These are phyloP conservation scores for Clarireedia homoeocarpa DNA, from an alignment of 2,329 filamentous ascomycete genomes.

Conservation along the genomic window DNA sequence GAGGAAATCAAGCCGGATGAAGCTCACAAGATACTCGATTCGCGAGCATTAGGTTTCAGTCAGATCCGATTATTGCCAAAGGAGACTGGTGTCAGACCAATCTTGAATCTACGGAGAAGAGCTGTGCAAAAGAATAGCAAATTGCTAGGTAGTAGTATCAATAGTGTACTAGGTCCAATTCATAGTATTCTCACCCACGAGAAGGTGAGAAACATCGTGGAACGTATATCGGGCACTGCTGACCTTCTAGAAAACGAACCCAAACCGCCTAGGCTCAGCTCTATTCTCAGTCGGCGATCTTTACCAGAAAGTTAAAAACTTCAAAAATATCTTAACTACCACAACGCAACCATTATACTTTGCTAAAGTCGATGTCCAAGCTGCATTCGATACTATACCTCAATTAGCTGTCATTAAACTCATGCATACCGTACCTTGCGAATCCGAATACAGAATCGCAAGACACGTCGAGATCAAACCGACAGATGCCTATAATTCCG, in stretches of 20 bases:
- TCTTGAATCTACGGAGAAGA: slow-evolving; percentile 75
- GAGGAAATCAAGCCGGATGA: slow-evolving; percentile 59
- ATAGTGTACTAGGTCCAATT: slow-evolving; percentile 62
- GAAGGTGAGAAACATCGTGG: slow-evolving; percentile 42
- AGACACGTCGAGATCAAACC: slow-evolving; percentile 68
- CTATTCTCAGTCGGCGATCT: slow-evolving; percentile 79
- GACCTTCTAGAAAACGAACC: slow-evolving; percentile 36
- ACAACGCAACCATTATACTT: slow-evolving; percentile 58
- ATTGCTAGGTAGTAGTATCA: slow-evolving; percentile 58
- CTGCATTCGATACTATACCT: slow-evolving; percentile 93
- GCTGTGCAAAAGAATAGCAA: slow-evolving; percentile 45
- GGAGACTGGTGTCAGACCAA: slow-evolving; percentile 64
- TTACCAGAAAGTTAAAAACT: slow-evolving; percentile 62
- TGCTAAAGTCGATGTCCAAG: slow-evolving; percentile 84
- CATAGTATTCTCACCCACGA: slow-evolving; percentile 74
- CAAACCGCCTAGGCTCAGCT: slow-evolving; percentile 63
- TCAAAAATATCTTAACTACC: slow-evolving; percentile 46
- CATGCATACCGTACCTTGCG: slow-evolving; percentile 47
- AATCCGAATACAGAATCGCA: slow-evolving; percentile 59
- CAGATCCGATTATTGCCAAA: slow-evolving; percentile 81
- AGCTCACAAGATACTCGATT: slow-evolving; percentile 50
- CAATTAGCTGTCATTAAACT: slow-evolving; percentile 65
- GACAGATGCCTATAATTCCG: slow-evolving; percentile 19
- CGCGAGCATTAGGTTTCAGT: slow-evolving; percentile 64
- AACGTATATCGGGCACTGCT: slow-evolving; percentile 8